Conservation (phyloP, 331 rosid genomes). For the Phaseolus coccineus region DNA sequence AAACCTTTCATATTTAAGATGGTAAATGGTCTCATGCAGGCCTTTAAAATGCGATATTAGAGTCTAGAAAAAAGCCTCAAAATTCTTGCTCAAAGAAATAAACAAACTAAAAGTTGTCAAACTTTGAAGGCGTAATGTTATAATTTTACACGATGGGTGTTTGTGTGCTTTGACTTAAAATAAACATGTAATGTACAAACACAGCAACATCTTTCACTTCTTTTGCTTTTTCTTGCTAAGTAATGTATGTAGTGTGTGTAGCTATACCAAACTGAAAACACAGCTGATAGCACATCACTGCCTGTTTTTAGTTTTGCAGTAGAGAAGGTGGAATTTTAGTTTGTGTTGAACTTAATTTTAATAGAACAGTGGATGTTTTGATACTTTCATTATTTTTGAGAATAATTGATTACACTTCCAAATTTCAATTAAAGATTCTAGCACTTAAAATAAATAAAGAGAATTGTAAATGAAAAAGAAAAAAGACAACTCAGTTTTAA, state of each 20-base stretch:
- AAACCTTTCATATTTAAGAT: not conserved
- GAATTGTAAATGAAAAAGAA: too few species aligned
- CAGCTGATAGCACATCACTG: not conserved
- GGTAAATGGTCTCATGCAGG: not conserved
- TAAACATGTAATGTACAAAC: not conserved
- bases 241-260: too few species aligned
- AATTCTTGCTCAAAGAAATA: not conserved
- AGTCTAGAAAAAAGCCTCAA: not conserved
- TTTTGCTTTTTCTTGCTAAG: not conserved
- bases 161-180: not conserved
- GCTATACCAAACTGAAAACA: not conserved
- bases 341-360: too few species aligned
- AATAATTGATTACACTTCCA: too few species aligned
- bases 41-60: not conserved
- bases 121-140: not conserved
- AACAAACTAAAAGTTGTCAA: not conserved
- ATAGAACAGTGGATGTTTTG: too few species aligned
- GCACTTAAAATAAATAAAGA: too few species aligned
- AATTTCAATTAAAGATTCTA: too few species aligned
- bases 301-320: not conserved
- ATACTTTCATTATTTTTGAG: too few species aligned
- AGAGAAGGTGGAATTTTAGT: not conserved
- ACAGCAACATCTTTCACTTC: too few species aligned
- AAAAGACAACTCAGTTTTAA: too few species aligned
- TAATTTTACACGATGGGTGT: not conserved